A percentile compares a stretch with the other conserved stretches of the same genome.
Conservation (phyloP, 1,284 basidiomycete species). For the Ceratorhiza oryzae-sativae region DNA sequence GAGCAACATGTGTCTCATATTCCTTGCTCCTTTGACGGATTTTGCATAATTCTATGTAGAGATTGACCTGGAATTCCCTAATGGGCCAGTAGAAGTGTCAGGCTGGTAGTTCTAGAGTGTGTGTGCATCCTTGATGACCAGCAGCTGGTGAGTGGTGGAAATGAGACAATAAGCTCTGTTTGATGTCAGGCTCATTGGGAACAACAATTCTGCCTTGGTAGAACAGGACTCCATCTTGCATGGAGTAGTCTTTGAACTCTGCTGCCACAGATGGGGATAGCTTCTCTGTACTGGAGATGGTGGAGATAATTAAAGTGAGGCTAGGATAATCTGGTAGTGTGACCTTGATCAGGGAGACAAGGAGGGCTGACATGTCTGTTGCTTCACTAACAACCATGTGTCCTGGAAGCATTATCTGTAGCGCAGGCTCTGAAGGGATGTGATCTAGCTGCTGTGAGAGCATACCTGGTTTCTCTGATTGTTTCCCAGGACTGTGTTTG, state of each 20-base stretch:
- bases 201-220: constrained; percentile 29
- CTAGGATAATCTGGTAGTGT: not conserved
- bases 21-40: constrained; percentile 40
- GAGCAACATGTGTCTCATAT: constrained; percentile 21
- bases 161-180: constrained; percentile 1
- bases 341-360: not conserved
- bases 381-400: not conserved
- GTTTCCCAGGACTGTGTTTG: constrained; percentile 45
- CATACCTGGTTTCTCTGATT: constrained; percentile 46
- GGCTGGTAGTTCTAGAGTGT: constrained; percentile 44
- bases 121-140: constrained; percentile 48
- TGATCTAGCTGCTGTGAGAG: constrained; percentile 44
- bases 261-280: not conserved
- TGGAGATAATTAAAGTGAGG: not conserved
- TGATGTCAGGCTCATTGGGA: constrained; percentile 19
- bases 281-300: too few species aligned
- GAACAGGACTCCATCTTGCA: constrained; percentile 7
- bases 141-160: constrained; percentile 27
- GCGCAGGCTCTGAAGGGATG: not conserved
- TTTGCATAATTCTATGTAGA: constrained; percentile 18
- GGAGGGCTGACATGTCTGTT: not conserved
- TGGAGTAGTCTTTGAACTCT: not conserved
- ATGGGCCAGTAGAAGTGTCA: constrained; percentile 19
- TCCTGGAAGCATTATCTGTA: not conserved
- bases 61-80: constrained; percentile 7